Evolutionary conservation across 768 basidiomycete species (phyloP).

Genomic region (Termitomyces sp.): DNA sequence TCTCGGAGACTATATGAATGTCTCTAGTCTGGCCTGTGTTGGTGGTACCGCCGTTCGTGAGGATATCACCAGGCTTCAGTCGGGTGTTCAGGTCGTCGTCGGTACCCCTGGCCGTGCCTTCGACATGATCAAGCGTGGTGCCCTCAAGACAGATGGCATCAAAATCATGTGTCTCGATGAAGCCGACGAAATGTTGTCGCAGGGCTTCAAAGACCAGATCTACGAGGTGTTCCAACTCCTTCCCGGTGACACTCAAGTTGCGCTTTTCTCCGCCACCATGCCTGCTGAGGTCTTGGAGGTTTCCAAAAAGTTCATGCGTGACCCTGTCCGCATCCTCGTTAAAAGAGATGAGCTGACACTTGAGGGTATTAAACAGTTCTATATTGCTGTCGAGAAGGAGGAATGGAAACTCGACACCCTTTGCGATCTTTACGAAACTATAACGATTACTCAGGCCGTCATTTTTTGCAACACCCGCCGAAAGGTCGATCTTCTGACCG

Average conservation of each 20-base stretch:
- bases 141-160: conserved; percentile 81
- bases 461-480: conserved; percentile 99
- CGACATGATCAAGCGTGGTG: conserved; percentile 97
- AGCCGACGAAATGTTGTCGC: conserved; percentile 98
- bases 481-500: conserved; percentile 99
- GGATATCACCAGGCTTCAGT: conserved; percentile 95
- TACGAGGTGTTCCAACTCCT: conserved; percentile 98
- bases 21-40: conserved; percentile 96
- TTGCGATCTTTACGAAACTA: conserved; percentile 97
- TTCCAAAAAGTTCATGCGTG: conserved; percentile 99
- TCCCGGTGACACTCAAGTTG: conserved; percentile 94
- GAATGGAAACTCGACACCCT: conserved; percentile 99
- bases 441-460: conserved; percentile 98
- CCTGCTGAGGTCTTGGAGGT: conserved; percentile 96
- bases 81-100: conserved; percentile 87
- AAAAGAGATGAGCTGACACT: conserved; percentile 98
- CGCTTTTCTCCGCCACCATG: conserved; percentile 96
- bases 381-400: conserved; percentile 99
- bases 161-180: conserved; percentile 98
- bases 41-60: conserved; percentile 98
- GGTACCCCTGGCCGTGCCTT: conserved; percentile 96
- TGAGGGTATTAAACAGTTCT: conserved; percentile 99
- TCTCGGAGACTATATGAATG: conserved; percentile 93
- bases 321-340: conserved; percentile 94
- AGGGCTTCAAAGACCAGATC: conserved; percentile 99